Percentiles rank a stretch among this genome's conserved stretches.
Evolutionary conservation across 2,329 filamentous ascomycete species (phyloP).

Genomic region (Aspergillus melleus): DNA sequence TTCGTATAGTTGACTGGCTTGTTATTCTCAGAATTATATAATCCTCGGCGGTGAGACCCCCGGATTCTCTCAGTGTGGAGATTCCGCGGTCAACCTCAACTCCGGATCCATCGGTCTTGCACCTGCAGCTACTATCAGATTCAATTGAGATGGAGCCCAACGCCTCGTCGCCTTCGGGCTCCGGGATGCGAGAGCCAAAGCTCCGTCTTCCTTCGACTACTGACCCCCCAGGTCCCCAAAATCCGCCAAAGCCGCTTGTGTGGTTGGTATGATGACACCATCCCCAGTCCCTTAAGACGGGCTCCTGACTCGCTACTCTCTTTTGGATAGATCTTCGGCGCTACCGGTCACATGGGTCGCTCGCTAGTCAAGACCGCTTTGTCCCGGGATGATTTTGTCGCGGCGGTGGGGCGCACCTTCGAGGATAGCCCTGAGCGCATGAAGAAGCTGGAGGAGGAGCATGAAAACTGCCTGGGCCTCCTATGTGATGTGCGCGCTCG

Average conservation of each 20-base stretch:
- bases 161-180: constrained; percentile 25
- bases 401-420: constrained; percentile 79
- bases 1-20: neutral
- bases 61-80: constrained; percentile 28
- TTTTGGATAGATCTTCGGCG: constrained; percentile 73
- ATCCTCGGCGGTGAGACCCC: constrained; percentile 10
- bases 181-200: constrained; percentile 38
- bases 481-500: constrained; percentile 86
- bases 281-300: neutral
- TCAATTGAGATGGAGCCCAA: constrained; percentile 26
- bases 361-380: constrained; percentile 83
- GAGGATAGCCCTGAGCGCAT: constrained; percentile 74
- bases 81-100: constrained; percentile 8
- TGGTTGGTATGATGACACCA: constrained; percentile 70
- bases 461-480: constrained; percentile 65
- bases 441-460: constrained; percentile 66
- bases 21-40: neutral
- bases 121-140: constrained; percentile 6
- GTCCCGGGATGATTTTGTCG: constrained; percentile 77
- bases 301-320: constrained; percentile 6
- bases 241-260: constrained; percentile 72
- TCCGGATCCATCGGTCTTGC: neutral
- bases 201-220: constrained; percentile 77
- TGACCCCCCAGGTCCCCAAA: constrained; percentile 73
- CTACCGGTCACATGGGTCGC: constrained; percentile 94